Base-by-base conservation (phyloP, 345 rosid genomes). In the Physaria fendleri region DNA sequence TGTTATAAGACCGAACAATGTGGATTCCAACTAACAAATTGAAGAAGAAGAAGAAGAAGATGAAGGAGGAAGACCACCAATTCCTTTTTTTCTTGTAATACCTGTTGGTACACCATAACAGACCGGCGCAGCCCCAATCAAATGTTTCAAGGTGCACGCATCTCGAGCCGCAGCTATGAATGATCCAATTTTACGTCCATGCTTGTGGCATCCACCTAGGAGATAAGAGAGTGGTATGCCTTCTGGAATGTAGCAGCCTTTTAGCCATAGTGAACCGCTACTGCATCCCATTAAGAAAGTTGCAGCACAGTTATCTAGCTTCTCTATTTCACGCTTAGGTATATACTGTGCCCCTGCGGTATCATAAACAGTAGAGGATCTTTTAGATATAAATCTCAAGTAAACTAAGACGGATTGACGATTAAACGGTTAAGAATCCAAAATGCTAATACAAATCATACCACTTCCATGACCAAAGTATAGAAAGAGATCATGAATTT, bases 381-480 rank as follows among this genome's bases (percentile, higher is more conserved):
- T 45, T 9, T 55, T 23, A 43, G 8, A 38, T 17, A 56, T 42
- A 53, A 43, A 47, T 23, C 44, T 56, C 59, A 68, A 30, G 38
- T 50, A 68, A 22, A 56, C 5, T 6, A n/a, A n/a, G 12, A 65
- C 2, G 4, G 17, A 13, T 6, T 9, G 9, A 38, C 0, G 12
- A 20, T 14, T 33, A 43, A 40, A 48, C 6, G 12, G 46, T 17
- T 29, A 5, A 47, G 25, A 38, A 10, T 21, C 11, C 17, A 3
- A 33, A 55, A 40, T 59, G 52, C 6, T 15, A 32, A 12, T n/a
- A 33, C 47, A 46, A 62, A 30, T 30, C 81, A 51, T 88, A 93
- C 99, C 95, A 69, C 94, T 85, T 74, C 97, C 97, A 67, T 93
- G 99, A 66, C 95, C 97, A 25, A 89, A 79, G 71, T 93, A 93